These are phyloP conservation scores for Chloris gayana DNA, from an alignment of 176 grass and related monocot genomes.

Conservation along the genomic window DNA sequence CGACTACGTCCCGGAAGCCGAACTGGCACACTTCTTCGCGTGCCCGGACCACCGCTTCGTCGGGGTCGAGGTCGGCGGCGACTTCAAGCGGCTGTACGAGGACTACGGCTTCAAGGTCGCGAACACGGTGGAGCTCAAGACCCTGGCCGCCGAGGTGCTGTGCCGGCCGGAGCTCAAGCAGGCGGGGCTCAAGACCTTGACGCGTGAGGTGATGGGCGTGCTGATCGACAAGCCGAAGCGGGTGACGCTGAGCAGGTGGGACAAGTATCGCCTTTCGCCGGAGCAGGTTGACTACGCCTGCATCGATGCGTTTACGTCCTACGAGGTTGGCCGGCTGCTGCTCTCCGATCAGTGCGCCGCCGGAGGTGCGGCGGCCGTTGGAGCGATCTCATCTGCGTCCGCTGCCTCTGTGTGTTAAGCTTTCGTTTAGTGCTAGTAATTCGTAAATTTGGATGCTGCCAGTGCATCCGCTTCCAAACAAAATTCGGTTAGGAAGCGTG, in stretches of 20 bases:
- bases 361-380: too few relatives aligned
- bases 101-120: constrained; percentile 34
- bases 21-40: constrained; percentile 38
- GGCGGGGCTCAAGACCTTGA: constrained; percentile 42
- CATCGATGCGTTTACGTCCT: constrained; percentile 58
- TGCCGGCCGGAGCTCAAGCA: constrained; percentile 20
- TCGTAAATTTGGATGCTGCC: too few relatives aligned
- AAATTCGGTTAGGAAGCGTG: too few relatives aligned
- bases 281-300: constrained; percentile 59
- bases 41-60: constrained; percentile 45
- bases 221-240: constrained; percentile 29
- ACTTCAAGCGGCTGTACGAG: constrained; percentile 34
- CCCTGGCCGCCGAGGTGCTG: constrained; percentile 30
- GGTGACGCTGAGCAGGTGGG: constrained; percentile 56
- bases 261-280: too few relatives aligned
- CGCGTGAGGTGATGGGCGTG: constrained; percentile 36
- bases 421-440: too few relatives aligned
- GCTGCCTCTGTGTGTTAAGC: too few relatives aligned
- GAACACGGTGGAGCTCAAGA: constrained; percentile 34
- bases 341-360: neutral
- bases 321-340: constrained; percentile 53
- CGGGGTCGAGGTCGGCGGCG: constrained; percentile 46
- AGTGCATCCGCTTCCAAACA: too few relatives aligned
- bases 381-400: too few relatives aligned
- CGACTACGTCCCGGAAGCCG: constrained; percentile 15